A percentile compares a stretch with the other conserved stretches of the same genome.
phyloP scores from a whole-genome alignment of 495 filamentous ascomycete species.

The Tricharina praecox region DNA sequence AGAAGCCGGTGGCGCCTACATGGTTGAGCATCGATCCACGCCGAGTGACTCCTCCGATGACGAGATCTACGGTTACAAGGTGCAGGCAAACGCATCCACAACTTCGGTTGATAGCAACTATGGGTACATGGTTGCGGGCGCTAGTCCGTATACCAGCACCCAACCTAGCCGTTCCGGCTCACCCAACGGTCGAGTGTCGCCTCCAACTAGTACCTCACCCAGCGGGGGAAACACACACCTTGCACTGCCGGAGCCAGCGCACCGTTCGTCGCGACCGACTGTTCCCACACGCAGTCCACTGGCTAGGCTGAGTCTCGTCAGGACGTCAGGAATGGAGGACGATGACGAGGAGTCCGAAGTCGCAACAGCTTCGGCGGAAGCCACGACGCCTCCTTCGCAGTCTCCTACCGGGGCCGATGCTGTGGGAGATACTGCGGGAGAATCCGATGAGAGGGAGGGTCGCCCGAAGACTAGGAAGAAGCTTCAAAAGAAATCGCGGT shows the following conservation, averaged over 20 bases:
- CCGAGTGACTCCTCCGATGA: slow-evolving; percentile 39
- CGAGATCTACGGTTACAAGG: slow-evolving; percentile 29
- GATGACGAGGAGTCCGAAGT: slow-evolving; percentile 20
- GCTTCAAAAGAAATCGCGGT: slow-evolving; percentile 18
- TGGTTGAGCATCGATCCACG: slow-evolving; percentile 33
- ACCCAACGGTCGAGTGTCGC: slow-evolving; percentile 10
- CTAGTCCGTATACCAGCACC: slow-evolving; percentile 18
- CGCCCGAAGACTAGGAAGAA: slow-evolving; percentile 23
- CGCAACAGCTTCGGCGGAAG: not conserved
- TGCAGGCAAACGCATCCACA: slow-evolving; percentile 29
- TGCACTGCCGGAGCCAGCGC: slow-evolving; percentile 21
- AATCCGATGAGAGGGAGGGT: slow-evolving; percentile 20
- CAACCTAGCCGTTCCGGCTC: slow-evolving; percentile 16
- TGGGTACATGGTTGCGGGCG: slow-evolving; percentile 15
- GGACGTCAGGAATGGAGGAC: slow-evolving; percentile 21
- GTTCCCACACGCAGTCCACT: slow-evolving; percentile 24
- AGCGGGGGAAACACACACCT: slow-evolving; percentile 13
- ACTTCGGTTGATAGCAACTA: slow-evolving; percentile 30
- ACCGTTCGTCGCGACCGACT: slow-evolving; percentile 11
- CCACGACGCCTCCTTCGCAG: not conserved
- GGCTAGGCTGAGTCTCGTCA: slow-evolving; percentile 23
- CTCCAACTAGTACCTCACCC: slow-evolving; percentile 1
- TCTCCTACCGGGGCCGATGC: slow-evolving; percentile 6
- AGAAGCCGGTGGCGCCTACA: slow-evolving; percentile 36
- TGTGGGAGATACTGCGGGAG: slow-evolving; percentile 4